Evolutionary conservation across 176 grass and related monocot species (phyloP), one percentile per base, ranked within the genome.

Genomic region (Themeda triandra): DNA sequence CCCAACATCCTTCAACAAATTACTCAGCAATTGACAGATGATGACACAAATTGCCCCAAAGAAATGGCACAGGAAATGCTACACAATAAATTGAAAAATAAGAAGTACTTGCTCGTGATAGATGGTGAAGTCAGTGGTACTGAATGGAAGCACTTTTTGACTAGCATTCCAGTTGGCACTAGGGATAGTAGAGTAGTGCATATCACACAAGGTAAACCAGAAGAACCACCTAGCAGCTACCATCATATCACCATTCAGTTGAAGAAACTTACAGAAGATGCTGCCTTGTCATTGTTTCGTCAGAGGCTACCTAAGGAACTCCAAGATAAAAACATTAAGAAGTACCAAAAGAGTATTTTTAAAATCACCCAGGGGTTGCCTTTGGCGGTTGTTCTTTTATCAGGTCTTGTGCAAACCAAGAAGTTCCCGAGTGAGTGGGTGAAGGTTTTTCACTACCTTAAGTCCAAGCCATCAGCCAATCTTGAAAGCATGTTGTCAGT

Each of bases 381-480:
- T 6, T 27, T 86, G 28, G 73, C 74, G 0, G 15, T 88, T 28
- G 77, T 63, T 19, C 77, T 91, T 62, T 58, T 91, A 23, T 42
- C 81, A 6, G 66, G 79, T 37, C 76, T 91, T 71, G 62, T 91
- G 35, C 36, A 31, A 44, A 42, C 51, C 4, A 87, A 91, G 27
- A 66, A 66, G 45, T 83, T 45, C 29, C 80, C 62, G 1, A 4
- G 24, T 4, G 37, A 85, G 13, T 88, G 85, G 85, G 6, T 2
- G 6, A 28, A 18, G 24, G 85, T 88, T 41, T 81, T 91, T 15
- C 1, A 46, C 0, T 54, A 82, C 49, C 79, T 90, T 4, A 31
- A 58, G 19, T 56, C 44, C 44, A 69, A 33, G 40, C 8, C 67
- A 71, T 54, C 74, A 23, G 37, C 29, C 2, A 36, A 42, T 6